Evolutionary conservation across 768 basidiomycete species (phyloP).

Genomic region (Dioszegia hungarica): DNA sequence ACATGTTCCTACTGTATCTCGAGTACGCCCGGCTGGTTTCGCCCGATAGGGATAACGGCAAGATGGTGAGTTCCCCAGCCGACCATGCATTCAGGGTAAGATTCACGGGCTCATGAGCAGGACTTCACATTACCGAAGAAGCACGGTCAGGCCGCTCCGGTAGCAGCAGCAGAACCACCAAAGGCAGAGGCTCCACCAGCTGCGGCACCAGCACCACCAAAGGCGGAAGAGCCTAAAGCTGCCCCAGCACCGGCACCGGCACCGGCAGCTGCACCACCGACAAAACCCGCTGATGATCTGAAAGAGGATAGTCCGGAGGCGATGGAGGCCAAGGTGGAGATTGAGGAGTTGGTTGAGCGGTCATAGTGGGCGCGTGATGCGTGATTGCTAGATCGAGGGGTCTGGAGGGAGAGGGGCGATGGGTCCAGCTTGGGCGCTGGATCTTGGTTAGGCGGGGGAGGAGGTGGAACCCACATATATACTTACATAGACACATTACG

Average conservation of each 20-base stretch:
- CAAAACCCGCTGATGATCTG: not conserved
- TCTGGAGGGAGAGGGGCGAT: no score
- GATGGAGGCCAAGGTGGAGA: not conserved
- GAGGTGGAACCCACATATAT: no score
- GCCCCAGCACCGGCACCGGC: not conserved
- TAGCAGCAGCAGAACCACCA: no score
- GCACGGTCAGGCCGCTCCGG: not conserved
- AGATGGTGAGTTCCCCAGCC: conserved; percentile 47
- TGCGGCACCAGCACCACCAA: not conserved
- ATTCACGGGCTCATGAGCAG: not conserved
- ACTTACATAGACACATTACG: not conserved
- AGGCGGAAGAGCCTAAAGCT: not conserved
- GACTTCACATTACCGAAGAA: conserved; percentile 10
- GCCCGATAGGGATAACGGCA: conserved; percentile 48
- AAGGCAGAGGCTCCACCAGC: no score
- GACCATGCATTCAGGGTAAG: not conserved
- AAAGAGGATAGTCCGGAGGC: not conserved
- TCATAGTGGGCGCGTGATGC: no score
- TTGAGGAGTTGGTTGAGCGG: not conserved
- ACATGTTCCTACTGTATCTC: conserved; percentile 50
- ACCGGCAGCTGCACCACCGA: not conserved
- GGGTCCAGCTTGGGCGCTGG: no score
- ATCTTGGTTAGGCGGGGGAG: no score
- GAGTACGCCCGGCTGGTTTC: conserved; percentile 46
- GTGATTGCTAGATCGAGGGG: no score